These are phyloP conservation scores for Eragrostis tef DNA, from an alignment of 202 grass and related monocot genomes.

Conservation along the genomic window DNA sequence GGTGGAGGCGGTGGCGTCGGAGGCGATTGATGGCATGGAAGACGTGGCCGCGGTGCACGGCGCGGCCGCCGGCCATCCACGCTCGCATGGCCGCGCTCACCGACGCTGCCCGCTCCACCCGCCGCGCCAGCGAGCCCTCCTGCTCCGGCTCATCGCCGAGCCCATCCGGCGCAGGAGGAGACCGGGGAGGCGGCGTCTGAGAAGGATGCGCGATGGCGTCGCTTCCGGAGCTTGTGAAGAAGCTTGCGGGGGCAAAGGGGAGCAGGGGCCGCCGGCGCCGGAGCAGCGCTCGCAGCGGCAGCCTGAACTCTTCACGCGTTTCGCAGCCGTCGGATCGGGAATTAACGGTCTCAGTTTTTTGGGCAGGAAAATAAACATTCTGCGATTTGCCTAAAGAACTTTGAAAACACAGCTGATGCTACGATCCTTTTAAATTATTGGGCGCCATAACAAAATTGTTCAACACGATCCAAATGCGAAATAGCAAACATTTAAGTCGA, in stretches of 20 bases:
- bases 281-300: slow-evolving; percentile 46
- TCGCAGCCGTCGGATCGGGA: slow-evolving; percentile 3
- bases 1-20: slow-evolving; percentile 61
- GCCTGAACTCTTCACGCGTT: not conserved
- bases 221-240: slow-evolving; percentile 52
- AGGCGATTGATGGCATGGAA: slow-evolving; percentile 89
- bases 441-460: not conserved
- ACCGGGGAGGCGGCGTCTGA: not conserved
- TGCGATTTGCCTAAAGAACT: too few species aligned
- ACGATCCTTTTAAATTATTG: not conserved
- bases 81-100: slow-evolving; percentile 66
- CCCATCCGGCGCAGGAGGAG: not conserved
- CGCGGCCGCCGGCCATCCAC: slow-evolving; percentile 72
- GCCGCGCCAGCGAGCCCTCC: slow-evolving; percentile 57
- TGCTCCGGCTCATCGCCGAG: slow-evolving; percentile 13
- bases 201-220: not conserved
- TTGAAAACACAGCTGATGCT: too few species aligned
- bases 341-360: not conserved
- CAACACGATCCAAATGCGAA: not conserved
- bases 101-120: slow-evolving; percentile 74
- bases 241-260: not conserved
- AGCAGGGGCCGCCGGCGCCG: slow-evolving; percentile 37
- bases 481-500: not conserved
- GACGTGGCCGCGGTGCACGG: slow-evolving; percentile 78
- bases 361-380: not conserved